Evolutionary conservation across 441 rosid genomes (phyloP), one percentile per base, ranked within the genome.

Genomic region (Populus trichocarpa): DNA sequence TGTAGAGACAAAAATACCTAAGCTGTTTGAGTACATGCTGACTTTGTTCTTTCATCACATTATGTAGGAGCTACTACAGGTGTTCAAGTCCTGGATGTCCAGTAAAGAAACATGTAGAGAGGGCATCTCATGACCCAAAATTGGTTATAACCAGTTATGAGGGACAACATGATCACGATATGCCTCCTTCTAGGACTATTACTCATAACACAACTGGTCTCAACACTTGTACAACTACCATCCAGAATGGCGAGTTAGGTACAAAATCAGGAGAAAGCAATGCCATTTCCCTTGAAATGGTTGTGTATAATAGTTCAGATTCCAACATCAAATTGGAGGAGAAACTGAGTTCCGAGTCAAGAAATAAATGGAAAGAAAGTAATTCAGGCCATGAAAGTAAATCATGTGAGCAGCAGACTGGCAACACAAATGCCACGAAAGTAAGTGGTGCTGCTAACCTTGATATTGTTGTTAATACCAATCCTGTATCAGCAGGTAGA

Each of bases 61-160:
- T 32, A 40, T 84, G 81, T 78, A 96, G 99, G 97, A 96, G 98
- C 85, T 93, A 96, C 84, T 96, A 96, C 81, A 84, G 98, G 84
- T 96, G 99, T 85, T 92, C 98, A 36, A 90, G 86, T 83, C 84
- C 94, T 32, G 96, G 99, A 78, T 96, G 99, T 82, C 93, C 93
- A 0, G 98, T 85, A 42, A 95, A 92, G 90, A 95, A 95, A 81
- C 98, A 92, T 59, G 98, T 93, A 12, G 99, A 96, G 84, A 89
- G 97, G 85, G 94, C 97, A 74, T 91, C 96, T 78, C 86, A 88
- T 82, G 97, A 93, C 84, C 82, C 89, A 53, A 93, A 92, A 80
- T 77, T 89, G 79, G 94, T 96, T 86, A 86, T 92, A 80, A 91
- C 97, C 66, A 93, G 97, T 53, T 96, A 96, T 4, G 98, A 92